Evolutionary conservation across 1,139 yeast species (phyloP), one percentile per base, ranked within the genome.

Genomic region (Candida frijolesensis): DNA sequence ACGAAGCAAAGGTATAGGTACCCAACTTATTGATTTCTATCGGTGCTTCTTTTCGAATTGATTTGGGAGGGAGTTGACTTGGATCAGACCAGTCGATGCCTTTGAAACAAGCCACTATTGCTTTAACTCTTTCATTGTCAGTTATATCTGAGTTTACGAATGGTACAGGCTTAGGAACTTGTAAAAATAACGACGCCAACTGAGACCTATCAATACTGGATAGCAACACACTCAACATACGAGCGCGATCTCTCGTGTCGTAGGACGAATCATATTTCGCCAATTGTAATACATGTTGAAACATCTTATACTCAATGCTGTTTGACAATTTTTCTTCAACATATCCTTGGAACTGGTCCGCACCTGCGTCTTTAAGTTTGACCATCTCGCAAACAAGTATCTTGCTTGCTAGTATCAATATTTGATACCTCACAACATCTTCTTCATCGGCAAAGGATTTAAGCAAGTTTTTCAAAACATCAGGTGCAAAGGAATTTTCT

Each of bases 171-270:
- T 92, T 91, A 2, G 95, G 90, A 0, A 89, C 94, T 61, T 91
- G 96, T 37, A 94, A 76, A 50, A 94, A 74, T 42, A 95, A 73
- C 0, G 88, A 77, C 0, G 96, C 94, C 56, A 95, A 72, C 55
- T 85, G 84, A 8, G 67, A 63, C 51, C 72, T 68, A 29, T 65
- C 67, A 41, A 53, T 69, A 51, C 70, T 70, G 2, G 67, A 60
- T 41, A 78, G 74, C 44, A 78, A 78, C 1, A 84, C 80, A 37
- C 81, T 73, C 42, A 90, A 74, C 74, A 87, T 78, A 55, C 99
- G 77, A 0, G 96, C 89, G 51, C 95, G 78, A 62, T 95, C 99
- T 54, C 99, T 78, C 0, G 89, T 82, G 62, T 90, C 97, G 60
- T 84, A 84, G 6, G 83, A 81, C 8, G 78, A 70, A 64, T 95